These are phyloP conservation scores for Boletus rubroflammeus DNA, from an alignment of 768 basidiomycete species.

Conservation along the genomic window DNA sequence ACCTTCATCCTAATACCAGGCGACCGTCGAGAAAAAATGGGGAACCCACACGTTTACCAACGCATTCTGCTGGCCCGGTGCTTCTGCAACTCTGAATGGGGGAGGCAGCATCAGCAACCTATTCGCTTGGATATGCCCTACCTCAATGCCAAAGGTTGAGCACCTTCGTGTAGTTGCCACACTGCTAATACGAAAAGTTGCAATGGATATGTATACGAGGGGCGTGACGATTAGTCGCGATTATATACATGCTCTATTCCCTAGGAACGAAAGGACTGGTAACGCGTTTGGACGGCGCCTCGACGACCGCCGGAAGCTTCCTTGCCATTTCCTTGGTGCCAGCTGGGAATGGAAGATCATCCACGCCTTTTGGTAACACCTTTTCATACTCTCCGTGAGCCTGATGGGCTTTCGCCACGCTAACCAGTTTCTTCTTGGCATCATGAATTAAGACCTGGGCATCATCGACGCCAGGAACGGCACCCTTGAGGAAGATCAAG, in stretches of 20 bases:
- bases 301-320: slow-evolving; percentile 59
- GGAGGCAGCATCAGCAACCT: background rate
- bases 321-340: slow-evolving; percentile 77
- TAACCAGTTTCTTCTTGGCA: slow-evolving; percentile 82
- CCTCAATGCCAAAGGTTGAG: background rate
- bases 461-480: slow-evolving; percentile 86
- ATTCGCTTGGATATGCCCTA: background rate
- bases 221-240: slow-evolving; percentile 1
- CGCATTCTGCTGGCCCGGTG: background rate
- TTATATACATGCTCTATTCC: slow-evolving; percentile 41
- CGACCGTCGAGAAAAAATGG: background rate
- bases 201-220: slow-evolving; percentile 1
- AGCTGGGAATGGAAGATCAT: slow-evolving; percentile 87
- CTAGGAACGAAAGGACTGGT: slow-evolving; percentile 79
- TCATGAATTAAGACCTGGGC: slow-evolving; percentile 83
- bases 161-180: background rate
- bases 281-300: slow-evolving; percentile 66
- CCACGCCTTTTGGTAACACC: slow-evolving; percentile 77
- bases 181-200: background rate
- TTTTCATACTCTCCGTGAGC: slow-evolving; percentile 71
- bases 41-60: background rate
- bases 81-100: background rate
- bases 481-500: slow-evolving; percentile 88
- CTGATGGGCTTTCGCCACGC: slow-evolving; percentile 58
- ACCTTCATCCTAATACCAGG: background rate